These are phyloP conservation scores for Solanum sitiens DNA, from an alignment of 257 asterid species.

Conservation along the genomic window DNA sequence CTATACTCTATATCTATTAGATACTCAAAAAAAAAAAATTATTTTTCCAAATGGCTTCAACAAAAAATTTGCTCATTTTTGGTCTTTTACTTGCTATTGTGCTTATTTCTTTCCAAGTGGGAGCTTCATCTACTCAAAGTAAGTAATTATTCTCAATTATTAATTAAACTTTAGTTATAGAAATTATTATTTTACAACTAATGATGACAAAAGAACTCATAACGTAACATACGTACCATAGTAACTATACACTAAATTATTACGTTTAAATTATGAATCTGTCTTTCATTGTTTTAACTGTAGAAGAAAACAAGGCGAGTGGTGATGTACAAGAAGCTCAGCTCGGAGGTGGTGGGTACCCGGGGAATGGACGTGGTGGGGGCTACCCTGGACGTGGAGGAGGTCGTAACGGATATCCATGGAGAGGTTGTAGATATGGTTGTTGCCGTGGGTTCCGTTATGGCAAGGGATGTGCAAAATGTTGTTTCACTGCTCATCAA, in stretches of 20 bases:
- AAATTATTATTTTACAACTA: background rate
- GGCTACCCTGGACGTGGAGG: background rate
- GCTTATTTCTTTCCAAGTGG: background rate
- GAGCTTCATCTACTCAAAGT: background rate
- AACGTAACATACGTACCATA: background rate
- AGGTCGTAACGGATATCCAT: background rate
- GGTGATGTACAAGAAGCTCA: background rate
- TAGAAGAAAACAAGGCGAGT: background rate
- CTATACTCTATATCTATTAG: background rate
- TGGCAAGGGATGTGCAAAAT: background rate
- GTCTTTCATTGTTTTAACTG: background rate
- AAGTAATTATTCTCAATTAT: background rate
- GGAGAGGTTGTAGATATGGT: background rate
- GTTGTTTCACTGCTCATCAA: background rate
- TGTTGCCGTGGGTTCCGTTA: background rate
- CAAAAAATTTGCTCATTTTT: background rate
- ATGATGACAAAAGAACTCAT: background rate
- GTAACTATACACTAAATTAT: background rate
- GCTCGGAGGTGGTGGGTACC: background rate
- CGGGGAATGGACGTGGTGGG: background rate
- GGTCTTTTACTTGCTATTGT: background rate
- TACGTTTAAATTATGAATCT: background rate
- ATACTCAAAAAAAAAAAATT: background rate
- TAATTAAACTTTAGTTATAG: background rate
- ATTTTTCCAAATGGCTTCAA: background rate